Conservation (phyloP, 257 asterid genomes). For the Galeopsis tetrahit region DNA sequence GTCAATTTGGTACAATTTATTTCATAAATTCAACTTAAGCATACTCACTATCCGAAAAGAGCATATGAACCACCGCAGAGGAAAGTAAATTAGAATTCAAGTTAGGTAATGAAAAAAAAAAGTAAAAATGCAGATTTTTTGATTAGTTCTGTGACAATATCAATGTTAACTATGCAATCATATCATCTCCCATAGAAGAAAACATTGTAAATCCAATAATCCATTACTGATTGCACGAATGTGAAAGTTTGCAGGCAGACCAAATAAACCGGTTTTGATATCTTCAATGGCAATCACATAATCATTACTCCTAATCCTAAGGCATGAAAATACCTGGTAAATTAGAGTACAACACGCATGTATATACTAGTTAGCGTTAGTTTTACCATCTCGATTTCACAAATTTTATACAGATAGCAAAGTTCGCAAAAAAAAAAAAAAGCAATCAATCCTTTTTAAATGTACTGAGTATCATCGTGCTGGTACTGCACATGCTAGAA, state of each 20-base stretch:
- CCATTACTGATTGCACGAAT: slow-evolving; percentile 15
- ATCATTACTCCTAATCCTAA: background rate
- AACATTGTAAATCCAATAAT: background rate
- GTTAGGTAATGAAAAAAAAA: background rate
- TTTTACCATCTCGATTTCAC: background rate
- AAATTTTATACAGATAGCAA: background rate
- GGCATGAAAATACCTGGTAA: slow-evolving; percentile 4
- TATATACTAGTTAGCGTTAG: background rate
- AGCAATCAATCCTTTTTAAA: background rate
- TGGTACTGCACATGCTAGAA: slow-evolving; percentile 1
- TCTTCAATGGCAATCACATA: slow-evolving; percentile 19
- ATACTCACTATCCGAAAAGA: background rate
- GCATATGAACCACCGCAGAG: slow-evolving; percentile 15
- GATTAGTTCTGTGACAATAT: background rate
- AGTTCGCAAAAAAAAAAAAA: background rate
- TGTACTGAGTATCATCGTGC: background rate
- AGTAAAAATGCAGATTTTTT: too few relatives aligned
- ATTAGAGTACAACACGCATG: slow-evolving; percentile 11
- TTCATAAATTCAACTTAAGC: slow-evolving; percentile 1
- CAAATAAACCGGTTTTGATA: background rate
- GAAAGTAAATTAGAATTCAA: background rate
- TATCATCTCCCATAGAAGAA: slow-evolving; percentile 1
- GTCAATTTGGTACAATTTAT: background rate
- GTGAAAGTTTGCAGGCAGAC: background rate
- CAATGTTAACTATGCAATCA: background rate